Percentiles rank a stretch among this genome's conserved stretches.
Conservation (phyloP, 2,329 filamentous ascomycete species). For the Cytospora chrysosperma region DNA sequence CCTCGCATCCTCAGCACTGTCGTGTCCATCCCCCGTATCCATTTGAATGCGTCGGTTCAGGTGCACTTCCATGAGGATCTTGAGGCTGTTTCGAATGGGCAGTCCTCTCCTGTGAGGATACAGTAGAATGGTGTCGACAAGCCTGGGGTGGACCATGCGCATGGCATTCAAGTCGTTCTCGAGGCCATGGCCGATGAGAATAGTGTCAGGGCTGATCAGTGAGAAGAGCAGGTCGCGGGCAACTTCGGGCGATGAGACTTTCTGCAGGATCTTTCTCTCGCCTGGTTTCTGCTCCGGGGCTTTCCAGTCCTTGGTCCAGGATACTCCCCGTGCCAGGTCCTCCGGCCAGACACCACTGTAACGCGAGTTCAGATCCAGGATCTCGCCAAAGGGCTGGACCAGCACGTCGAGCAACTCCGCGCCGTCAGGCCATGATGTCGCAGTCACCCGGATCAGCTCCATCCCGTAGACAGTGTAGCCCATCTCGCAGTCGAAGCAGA, state of each 20-base stretch:
- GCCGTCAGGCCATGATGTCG: conserved; percentile 80
- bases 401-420: conserved; percentile 77
- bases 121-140: conserved; percentile 83
- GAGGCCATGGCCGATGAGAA: conserved; percentile 87
- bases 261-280: conserved; percentile 54
- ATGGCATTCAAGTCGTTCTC: conserved; percentile 92
- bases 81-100: conserved; percentile 76
- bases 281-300: conserved; percentile 27
- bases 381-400: conserved; percentile 77
- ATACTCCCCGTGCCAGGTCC: conserved; percentile 68
- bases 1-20: conserved; percentile 87
- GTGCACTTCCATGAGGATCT: conserved; percentile 66
- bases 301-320: conserved; percentile 43
- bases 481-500: conserved; percentile 97
- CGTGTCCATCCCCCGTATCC: conserved; percentile 68
- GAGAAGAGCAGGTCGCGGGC: conserved; percentile 78
- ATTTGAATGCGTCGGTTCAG: conserved; percentile 79
- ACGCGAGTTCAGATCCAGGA: conserved; percentile 87
- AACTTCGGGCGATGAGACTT: conserved; percentile 71
- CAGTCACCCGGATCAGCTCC: conserved; percentile 87
- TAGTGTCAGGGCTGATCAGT: conserved; percentile 72
- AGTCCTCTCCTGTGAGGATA: conserved; percentile 77
- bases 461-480: conserved; percentile 86
- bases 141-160: conserved; percentile 78
- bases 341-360: conserved; percentile 85